These are phyloP conservation scores for Coemansia nantahalensis DNA, from an alignment of 192 early-diverging fungal species.

Conservation along the genomic window DNA sequence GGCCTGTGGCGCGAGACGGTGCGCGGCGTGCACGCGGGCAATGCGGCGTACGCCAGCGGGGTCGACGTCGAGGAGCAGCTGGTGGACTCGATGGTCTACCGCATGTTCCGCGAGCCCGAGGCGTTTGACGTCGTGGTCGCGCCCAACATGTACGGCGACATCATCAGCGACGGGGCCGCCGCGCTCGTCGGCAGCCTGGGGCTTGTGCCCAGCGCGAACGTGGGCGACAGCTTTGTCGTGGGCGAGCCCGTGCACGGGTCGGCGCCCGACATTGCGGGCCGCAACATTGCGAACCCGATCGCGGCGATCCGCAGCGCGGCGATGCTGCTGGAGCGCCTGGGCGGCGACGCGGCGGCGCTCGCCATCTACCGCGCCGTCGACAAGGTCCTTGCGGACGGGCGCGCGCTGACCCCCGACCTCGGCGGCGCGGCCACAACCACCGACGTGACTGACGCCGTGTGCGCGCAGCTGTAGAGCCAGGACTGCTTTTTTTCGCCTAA, in stretches of 20 bases:
- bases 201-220: slow-evolving; percentile 93
- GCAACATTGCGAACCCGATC: slow-evolving; percentile 95
- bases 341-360: slow-evolving; percentile 66
- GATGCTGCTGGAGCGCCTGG: slow-evolving; percentile 86
- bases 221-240: slow-evolving; percentile 93
- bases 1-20: slow-evolving; percentile 97
- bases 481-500: slow-evolving; percentile 2
- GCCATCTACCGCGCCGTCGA: slow-evolving; percentile 86
- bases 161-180: slow-evolving; percentile 96
- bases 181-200: slow-evolving; percentile 94
- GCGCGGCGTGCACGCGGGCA: slow-evolving; percentile 65
- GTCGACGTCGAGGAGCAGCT: slow-evolving; percentile 94
- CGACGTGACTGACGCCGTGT: slow-evolving; percentile 80
- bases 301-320: slow-evolving; percentile 94
- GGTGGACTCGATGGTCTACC: slow-evolving; percentile 98
- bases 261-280: slow-evolving; percentile 97
- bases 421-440: slow-evolving; percentile 83
- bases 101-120: slow-evolving; percentile 96
- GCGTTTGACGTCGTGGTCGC: slow-evolving; percentile 96
- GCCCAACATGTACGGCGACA: slow-evolving; percentile 98
- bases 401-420: slow-evolving; percentile 79
- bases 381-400: slow-evolving; percentile 63
- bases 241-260: slow-evolving; percentile 97
- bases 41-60: slow-evolving; percentile 54
- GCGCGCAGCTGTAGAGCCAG: slow-evolving; percentile 64